phyloP scores from a whole-genome alignment of 2,329 filamentous ascomycete genomes.

The Talaromyces sp. region DNA sequence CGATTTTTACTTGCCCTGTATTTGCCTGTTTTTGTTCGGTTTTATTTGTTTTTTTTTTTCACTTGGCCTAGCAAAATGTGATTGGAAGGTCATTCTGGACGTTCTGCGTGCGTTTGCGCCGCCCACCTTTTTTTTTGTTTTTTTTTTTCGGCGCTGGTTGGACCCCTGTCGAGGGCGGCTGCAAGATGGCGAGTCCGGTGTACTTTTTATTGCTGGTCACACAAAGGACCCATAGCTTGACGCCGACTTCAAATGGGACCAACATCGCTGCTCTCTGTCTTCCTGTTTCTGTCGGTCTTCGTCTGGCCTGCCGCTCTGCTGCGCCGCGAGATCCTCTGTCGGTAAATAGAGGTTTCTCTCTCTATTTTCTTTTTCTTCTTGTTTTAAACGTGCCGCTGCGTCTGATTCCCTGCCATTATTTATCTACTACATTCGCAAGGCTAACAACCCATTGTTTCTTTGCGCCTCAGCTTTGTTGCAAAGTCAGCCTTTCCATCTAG shows the following conservation, averaged over 20 bases:
- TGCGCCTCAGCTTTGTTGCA: constrained; percentile 28
- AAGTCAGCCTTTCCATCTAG: constrained; percentile 31
- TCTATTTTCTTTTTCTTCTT: neutral
- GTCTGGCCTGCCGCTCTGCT: neutral
- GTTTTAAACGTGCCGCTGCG: neutral
- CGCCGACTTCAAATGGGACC: constrained; percentile 7
- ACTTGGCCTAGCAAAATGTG: neutral
- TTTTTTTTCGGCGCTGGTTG: neutral
- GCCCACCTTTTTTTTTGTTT: neutral
- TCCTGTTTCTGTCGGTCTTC: neutral
- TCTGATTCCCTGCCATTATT: neutral
- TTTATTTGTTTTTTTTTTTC: neutral
- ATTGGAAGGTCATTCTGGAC: constrained; percentile 13
- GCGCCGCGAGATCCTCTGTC: neutral
- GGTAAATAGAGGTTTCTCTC: neutral
- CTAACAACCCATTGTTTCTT: neutral
- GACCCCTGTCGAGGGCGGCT: constrained; percentile 10
- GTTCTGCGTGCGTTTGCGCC: constrained; percentile 2
- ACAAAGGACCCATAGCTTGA: constrained; percentile 10
- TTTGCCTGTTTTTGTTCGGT: neutral
- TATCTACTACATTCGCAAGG: neutral
- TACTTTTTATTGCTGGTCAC: constrained; percentile 10
- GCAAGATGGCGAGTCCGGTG: constrained; percentile 8
- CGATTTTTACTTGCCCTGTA: neutral
- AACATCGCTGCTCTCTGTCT: neutral